phyloP scores from a whole-genome alignment of 2,329 filamentous ascomycete genomes.

The Aphanoascus verrucosus region DNA sequence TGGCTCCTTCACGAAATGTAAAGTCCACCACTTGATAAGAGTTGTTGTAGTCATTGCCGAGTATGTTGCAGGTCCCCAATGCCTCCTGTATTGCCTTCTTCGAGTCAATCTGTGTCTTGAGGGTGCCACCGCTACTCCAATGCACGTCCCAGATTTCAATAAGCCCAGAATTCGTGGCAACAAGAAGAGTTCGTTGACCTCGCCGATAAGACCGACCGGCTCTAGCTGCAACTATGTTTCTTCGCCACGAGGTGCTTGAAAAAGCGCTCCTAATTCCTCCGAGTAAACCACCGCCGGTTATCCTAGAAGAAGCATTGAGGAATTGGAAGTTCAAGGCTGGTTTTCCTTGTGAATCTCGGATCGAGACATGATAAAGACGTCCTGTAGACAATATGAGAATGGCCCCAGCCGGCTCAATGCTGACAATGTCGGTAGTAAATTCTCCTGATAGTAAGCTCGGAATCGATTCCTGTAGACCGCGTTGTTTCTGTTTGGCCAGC shows the following conservation, averaged over 20 bases:
- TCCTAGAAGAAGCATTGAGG: conserved; percentile 51
- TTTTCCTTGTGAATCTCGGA: conserved; percentile 78
- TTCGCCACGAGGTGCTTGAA: conserved; percentile 57
- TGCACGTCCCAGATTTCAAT: conserved; percentile 82
- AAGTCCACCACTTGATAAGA: conserved; percentile 72
- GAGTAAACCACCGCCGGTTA: conserved; percentile 56
- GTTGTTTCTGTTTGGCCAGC: conserved; percentile 69
- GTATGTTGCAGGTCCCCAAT: conserved; percentile 45
- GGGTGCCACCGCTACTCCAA: conserved; percentile 70
- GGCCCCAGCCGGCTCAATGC: conserved; percentile 79
- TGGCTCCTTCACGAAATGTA: conserved; percentile 40
- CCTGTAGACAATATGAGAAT: conserved; percentile 76
- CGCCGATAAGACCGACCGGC: conserved; percentile 60
- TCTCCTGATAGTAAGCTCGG: conserved; percentile 69
- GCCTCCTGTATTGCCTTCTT: conserved; percentile 53
- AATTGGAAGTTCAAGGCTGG: conserved; percentile 70
- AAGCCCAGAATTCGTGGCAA: conserved; percentile 64
- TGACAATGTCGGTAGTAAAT: conserved; percentile 62
- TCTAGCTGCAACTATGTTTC: conserved; percentile 69
- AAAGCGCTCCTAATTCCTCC: conserved; percentile 71
- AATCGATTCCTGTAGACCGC: conserved; percentile 65
- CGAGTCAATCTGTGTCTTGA: conserved; percentile 61
- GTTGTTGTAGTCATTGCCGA: conserved; percentile 43
- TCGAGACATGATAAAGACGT: conserved; percentile 71
- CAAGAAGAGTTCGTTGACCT: conserved; percentile 74